Base-by-base conservation (phyloP, 305 asterid species). In the Ajuga reptans region DNA sequence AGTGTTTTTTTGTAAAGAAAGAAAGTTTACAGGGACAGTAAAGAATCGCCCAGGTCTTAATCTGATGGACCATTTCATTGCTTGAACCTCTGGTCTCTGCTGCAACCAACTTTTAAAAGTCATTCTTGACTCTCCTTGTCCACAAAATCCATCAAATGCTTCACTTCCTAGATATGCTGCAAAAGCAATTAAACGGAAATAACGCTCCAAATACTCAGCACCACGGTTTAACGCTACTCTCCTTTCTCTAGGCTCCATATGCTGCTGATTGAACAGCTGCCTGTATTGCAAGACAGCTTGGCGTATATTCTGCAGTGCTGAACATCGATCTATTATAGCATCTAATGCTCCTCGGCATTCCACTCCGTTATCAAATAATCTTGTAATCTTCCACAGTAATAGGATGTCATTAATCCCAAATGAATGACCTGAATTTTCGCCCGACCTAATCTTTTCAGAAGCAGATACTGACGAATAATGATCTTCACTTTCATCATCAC, bases 61-160 rank as follows among this genome's bases (percentile, higher is more conserved):
- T 79, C 97, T 86, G 66, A 93, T 90, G 75, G 98, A 93, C 98
- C 96, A 90, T 83, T 93, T 93, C 95, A 93, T 90, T 72, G 98
- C 89, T 79, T 93, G 96, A 83, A 89, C 96, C 84, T 93, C 98
- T 57, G 94, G 95, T 74, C 92, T 89, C 79, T 86, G 95, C 67
- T 87, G 89, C 68, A 93, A 76, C 98, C 98, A 93, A 80, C 79
- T 84, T 83, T 93, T 90, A 80, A 93, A 93, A 62, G 95, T 84
- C 84, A 86, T 87, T 84, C 76, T 83, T 7, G 84, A 81, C 80
- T 81, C 84, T 79, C 97, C 97, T 80, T 86, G 96, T 71, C 91
- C 89, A 60, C 89, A 87, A 79, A 84, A 89, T 66, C 98, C 97
- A 87, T 93, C 98, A 85, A 93, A 93, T 70, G 89, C 97, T 78